These are phyloP conservation scores for Cyanidioschyzon merolae DNA, from an alignment of 23 red algal genomes.

Conservation along the genomic window DNA sequence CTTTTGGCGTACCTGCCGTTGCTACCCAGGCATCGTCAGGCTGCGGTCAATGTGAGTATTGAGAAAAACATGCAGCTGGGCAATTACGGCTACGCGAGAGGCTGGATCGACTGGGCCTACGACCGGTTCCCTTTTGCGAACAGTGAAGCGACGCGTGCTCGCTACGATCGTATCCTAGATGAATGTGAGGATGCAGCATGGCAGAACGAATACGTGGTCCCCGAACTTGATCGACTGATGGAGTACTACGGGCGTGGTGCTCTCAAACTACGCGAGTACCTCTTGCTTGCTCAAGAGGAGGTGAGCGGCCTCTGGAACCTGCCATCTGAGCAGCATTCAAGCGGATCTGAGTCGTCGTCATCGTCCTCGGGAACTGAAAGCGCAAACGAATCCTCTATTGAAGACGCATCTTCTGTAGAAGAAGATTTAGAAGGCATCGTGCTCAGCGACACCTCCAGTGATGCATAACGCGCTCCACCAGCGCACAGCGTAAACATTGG, in stretches of 20 bases:
- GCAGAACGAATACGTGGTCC: constrained; percentile 21
- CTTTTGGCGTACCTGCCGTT: constrained; percentile 8
- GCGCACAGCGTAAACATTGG: too few relatives aligned
- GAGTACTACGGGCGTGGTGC: constrained; percentile 13
- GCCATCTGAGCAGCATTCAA: too few relatives aligned
- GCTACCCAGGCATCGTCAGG: not conserved
- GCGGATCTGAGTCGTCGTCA: too few relatives aligned
- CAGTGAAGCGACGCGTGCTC: not conserved
- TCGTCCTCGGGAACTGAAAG: too few relatives aligned
- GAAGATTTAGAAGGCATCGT: too few relatives aligned
- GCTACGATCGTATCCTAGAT: not conserved
- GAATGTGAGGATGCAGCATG: constrained; percentile 15
- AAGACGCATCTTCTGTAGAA: too few relatives aligned
- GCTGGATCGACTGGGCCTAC: constrained; percentile 17
- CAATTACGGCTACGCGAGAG: constrained; percentile 13
- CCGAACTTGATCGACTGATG: constrained; percentile 11
- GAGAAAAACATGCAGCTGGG: constrained; percentile 18
- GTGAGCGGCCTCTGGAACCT: constrained; percentile 3
- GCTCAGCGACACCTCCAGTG: too few relatives aligned
- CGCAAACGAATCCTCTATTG: too few relatives aligned
- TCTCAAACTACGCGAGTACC: not conserved
- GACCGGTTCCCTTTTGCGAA: not conserved
- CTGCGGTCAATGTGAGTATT: constrained; percentile 14
- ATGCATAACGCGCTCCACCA: too few relatives aligned
- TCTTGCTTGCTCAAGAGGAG: not conserved